Evolutionary conservation across 192 early-diverging fungal genomes (phyloP).

Genomic region (Pecoramyces ruminantium): DNA sequence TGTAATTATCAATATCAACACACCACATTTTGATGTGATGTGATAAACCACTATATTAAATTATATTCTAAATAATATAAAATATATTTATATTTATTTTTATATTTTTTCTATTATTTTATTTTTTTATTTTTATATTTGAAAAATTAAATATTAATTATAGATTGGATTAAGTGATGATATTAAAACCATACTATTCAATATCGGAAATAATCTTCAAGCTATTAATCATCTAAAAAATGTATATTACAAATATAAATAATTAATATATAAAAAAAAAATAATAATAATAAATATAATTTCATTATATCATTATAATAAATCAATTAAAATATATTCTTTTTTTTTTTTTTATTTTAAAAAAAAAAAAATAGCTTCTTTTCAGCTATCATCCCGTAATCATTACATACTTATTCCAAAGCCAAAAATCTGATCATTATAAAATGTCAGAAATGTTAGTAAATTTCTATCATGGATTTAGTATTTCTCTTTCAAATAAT

Average conservation of each 20-base stretch:
- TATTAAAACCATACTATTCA: neutral
- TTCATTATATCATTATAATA: too few relatives aligned
- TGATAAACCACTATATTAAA: too few relatives aligned
- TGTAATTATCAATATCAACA: neutral
- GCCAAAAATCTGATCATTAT: neutral
- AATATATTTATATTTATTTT: neutral
- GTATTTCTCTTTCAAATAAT: neutral
- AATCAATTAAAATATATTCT: too few relatives aligned
- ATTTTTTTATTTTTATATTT: neutral
- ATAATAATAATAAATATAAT: too few relatives aligned
- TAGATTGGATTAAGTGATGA: neutral
- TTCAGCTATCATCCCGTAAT: neutral
- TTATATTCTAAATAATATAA: too few relatives aligned
- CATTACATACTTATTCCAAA: neutral
- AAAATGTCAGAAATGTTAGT: neutral
- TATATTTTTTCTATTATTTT: neutral
- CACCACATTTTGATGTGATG: too few relatives aligned
- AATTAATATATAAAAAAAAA: too few relatives aligned
- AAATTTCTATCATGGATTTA: neutral
- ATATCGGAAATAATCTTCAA: neutral
- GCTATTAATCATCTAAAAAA: neutral
- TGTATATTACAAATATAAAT: too few relatives aligned
- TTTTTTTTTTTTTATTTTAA: too few relatives aligned
- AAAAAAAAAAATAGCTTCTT: neutral
- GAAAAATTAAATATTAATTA: neutral